phyloP scores from a whole-genome alignment of 306 rosid genomes.

The Heteromeles arbutifolia region DNA sequence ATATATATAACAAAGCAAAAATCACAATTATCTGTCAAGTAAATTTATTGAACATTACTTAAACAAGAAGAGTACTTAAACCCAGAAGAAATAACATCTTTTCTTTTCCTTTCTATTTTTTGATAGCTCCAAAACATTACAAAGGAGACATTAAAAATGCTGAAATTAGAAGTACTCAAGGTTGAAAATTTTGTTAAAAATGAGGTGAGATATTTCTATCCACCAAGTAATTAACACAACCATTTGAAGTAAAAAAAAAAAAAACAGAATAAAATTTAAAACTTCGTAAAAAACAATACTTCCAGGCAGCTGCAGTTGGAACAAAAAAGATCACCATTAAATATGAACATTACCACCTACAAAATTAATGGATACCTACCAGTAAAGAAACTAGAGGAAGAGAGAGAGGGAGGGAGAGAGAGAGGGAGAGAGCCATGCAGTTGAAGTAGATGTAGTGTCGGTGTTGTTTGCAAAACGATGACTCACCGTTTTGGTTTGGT shows the following conservation, averaged over 20 bases:
- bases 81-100: not conserved
- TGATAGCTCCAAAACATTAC: not conserved
- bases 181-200: not conserved
- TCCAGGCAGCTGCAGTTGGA: too few relatives aligned
- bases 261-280: not conserved
- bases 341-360: too few relatives aligned
- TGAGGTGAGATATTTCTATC: not conserved
- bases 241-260: not conserved
- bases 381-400: conserved; percentile 2
- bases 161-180: not conserved
- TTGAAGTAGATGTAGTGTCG: conserved; percentile 12
- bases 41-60: too few relatives aligned
- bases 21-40: too few relatives aligned
- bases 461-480: conserved; percentile 7
- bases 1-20: too few relatives aligned
- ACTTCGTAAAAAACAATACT: too few relatives aligned
- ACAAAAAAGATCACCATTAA: too few relatives aligned
- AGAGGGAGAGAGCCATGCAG: not conserved
- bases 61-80: not conserved
- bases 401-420: not conserved
- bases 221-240: not conserved
- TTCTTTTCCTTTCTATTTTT: too few relatives aligned
- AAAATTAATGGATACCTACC: not conserved
- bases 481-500: not conserved
- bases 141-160: not conserved